Evolutionary conservation across 345 rosid species (phyloP).

Genomic region (Nephelium lappaceum): DNA sequence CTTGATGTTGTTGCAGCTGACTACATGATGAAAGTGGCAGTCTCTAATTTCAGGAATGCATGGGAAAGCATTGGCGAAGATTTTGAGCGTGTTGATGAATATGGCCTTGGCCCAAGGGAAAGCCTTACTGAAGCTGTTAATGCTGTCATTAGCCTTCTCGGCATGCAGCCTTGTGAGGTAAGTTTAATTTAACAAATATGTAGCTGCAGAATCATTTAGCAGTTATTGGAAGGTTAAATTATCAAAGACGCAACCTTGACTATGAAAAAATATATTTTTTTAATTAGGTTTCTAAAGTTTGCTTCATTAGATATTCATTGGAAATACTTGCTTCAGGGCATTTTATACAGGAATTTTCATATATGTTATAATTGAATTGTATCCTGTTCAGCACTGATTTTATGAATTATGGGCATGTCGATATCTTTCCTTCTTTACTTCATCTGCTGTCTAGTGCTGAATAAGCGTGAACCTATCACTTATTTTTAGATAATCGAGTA

Average conservation of each 20-base stretch:
- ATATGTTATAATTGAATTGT: neutral
- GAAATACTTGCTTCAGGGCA: neutral
- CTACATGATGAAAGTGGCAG: slow-evolving; percentile 82
- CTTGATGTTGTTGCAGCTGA: slow-evolving; percentile 94
- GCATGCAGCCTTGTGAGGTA: slow-evolving; percentile 99
- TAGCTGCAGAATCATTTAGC: neutral
- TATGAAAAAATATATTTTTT: neutral
- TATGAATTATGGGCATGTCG: neutral
- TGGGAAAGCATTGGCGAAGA: slow-evolving; percentile 91
- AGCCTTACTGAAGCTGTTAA: slow-evolving; percentile 80
- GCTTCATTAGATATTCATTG: neutral
- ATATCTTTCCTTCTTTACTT: neutral
- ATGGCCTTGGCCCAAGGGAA: slow-evolving; percentile 95
- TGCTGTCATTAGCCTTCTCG: slow-evolving; percentile 91
- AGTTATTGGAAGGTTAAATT: neutral
- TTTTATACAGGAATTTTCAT: neutral
- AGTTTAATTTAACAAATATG: slow-evolving; percentile 20
- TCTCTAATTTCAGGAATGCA: slow-evolving; percentile 94
- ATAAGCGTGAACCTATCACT: neutral
- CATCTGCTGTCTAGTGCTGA: neutral
- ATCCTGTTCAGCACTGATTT: neutral
- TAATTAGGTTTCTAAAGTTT: neutral
- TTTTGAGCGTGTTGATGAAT: slow-evolving; percentile 87
- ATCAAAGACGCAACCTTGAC: neutral
- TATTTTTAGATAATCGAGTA: neutral